phyloP scores from a whole-genome alignment of 2,329 filamentous ascomycete genomes.

The Cytospora paraplurivora region DNA sequence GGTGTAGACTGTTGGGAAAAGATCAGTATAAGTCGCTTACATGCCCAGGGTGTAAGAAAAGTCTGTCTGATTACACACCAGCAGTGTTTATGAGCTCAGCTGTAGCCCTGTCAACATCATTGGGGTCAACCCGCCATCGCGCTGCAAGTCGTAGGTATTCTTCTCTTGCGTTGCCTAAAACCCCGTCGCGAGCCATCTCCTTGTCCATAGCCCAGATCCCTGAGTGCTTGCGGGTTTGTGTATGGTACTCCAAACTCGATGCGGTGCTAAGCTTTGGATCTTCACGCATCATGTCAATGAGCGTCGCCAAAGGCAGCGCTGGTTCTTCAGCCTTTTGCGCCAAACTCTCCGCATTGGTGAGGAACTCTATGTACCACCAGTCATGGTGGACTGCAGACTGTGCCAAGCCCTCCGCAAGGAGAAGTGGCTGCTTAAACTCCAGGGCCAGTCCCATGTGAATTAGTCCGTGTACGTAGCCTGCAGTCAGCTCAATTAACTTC shows the following conservation, averaged over 20 bases:
- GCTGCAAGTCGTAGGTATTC: constrained; percentile 15
- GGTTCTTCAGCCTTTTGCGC: constrained; percentile 7
- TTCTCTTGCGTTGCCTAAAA: constrained; percentile 6
- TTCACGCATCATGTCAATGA: constrained; percentile 15
- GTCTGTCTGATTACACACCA: not conserved
- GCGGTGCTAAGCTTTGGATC: constrained; percentile 16
- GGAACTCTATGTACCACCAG: constrained; percentile 17
- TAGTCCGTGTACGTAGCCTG: constrained; percentile 14
- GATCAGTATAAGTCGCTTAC: not conserved
- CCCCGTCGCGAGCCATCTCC: constrained; percentile 16
- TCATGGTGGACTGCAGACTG: constrained; percentile 18
- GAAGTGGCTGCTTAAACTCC: constrained; percentile 14
- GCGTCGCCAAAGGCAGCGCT: constrained; percentile 5
- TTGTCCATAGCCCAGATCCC: constrained; percentile 16
- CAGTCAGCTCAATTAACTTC: not conserved
- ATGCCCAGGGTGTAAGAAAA: not conserved
- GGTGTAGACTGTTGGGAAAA: constrained; percentile 13
- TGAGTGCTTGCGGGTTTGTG: constrained; percentile 17
- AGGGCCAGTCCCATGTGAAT: constrained; percentile 15
- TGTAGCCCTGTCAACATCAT: constrained; percentile 5
- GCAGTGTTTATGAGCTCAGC: constrained; percentile 18
- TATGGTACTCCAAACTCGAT: constrained; percentile 12
- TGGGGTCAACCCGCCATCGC: constrained; percentile 15
- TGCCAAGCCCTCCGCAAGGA: constrained; percentile 14
- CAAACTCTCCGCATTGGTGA: constrained; percentile 9